Base-by-base conservation (phyloP, 2,329 filamentous ascomycete genomes). In the Fusarium sp. region DNA sequence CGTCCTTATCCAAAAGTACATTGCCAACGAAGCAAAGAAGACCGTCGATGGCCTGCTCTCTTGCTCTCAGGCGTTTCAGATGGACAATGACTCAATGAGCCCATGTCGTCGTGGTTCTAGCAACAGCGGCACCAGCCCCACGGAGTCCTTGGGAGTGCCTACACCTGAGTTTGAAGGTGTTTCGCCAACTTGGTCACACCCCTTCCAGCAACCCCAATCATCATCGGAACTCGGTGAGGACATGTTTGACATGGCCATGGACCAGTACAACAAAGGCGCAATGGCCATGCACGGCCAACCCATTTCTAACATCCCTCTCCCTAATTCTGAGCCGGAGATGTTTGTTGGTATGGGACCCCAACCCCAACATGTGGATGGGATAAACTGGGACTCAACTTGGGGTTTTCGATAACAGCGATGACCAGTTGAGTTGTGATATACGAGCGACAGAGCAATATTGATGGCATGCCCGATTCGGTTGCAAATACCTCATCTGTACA, bases 1-100 rank as follows among this genome's bases (percentile, higher is more conserved):
- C 27, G 58, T 69, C 25, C 71, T 78, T 7, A 78, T 78, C 29
- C 75, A 77, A 38, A 74, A 68, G 34, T 78, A 77, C 54, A 77
- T 78, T 56, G 73, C 73, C 31, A 71, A 76, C 16, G 75, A 78
- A 57, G 76, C 76, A 2, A 73, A 72, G 59, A 76, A 72, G 57
- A 74, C 75, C 4, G 75, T 77, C 3, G 71, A 75, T 23, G 71
- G 71, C 4, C 54, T 75, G 33, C 25, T 65, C 13, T 44, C 62
- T 14, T 72, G 64, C 27, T 64, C 71, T 27, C 62, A 70, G 2
- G 46, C 63, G 4, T 67, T 75, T 16, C 65, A 63, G 8, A 34
- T 46, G 18, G 66, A 70, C 9, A 63, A 44, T 38, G 62, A 61
- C 16, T 54, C 68, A 4, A 62, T 56, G 31, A 69, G 62, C 59